phyloP scores from a whole-genome alignment of 306 rosid genomes.

The Malus fusca region DNA sequence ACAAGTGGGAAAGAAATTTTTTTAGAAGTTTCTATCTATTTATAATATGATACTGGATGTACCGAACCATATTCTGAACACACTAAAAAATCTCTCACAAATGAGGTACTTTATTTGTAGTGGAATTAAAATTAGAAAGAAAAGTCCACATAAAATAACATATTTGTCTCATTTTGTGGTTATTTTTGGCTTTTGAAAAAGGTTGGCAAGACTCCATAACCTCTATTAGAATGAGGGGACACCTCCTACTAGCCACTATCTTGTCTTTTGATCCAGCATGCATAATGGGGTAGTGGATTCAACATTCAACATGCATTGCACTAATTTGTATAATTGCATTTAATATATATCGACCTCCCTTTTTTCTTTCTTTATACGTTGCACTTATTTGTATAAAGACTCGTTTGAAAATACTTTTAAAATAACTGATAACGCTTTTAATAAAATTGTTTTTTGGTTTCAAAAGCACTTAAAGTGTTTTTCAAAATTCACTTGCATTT shows the following conservation, averaged over 20 bases:
- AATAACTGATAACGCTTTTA: rapidly evolving
- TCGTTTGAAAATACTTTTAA: no score
- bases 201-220: background rate
- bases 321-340: background rate
- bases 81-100: no score
- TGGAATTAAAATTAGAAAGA: no score
- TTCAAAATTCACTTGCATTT: no score
- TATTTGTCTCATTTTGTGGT: background rate
- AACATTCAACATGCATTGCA: slow-evolving; percentile 1
- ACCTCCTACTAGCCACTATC: background rate
- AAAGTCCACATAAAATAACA: background rate
- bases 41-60: rapidly evolving
- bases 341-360: background rate
- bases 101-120: no score
- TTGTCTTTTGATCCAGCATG: background rate
- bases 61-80: no score
- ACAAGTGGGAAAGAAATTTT: rapidly evolving
- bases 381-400: no score
- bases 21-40: no score
- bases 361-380: no score
- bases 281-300: background rate
- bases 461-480: no score
- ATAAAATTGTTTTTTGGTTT: no score
- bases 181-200: background rate
- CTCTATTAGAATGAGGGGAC: background rate